phyloP scores from a whole-genome alignment of 2,329 filamentous ascomycete genomes.

The Cylindrodendrum hubeiense region DNA sequence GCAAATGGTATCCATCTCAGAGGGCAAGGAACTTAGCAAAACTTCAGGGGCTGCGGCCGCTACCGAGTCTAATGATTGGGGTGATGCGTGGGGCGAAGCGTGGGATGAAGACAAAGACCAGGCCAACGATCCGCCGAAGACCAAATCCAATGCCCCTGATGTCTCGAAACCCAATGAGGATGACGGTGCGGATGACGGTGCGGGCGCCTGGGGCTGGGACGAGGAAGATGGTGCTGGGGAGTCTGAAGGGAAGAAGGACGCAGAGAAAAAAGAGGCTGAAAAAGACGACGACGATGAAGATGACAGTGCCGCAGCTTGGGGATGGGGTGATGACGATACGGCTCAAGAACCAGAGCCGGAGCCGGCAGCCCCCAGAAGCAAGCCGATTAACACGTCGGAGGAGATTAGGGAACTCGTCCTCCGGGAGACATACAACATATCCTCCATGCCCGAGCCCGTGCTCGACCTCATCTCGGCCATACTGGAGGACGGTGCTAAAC shows the following conservation, averaged over 20 bases:
- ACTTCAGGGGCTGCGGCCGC: conserved; percentile 62
- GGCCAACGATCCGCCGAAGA: conserved; percentile 39
- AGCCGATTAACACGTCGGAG: conserved; percentile 38
- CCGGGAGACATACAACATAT: conserved; percentile 89
- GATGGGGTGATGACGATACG: conserved; percentile 81
- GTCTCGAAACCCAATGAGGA: conserved; percentile 48
- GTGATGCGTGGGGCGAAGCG: conserved; percentile 80
- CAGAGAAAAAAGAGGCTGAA: conserved; percentile 33
- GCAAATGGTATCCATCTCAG: conserved; percentile 76
- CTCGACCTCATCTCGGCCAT: conserved; percentile 73
- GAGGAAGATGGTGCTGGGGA: conserved; percentile 64
- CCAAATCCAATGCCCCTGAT: conserved; percentile 32
- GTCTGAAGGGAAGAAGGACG: conserved; percentile 27
- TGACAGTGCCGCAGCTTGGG: conserved; percentile 78
- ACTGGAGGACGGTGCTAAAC: conserved; percentile 69
- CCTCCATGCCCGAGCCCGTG: conserved; percentile 85
- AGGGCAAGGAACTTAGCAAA: conserved; percentile 72
- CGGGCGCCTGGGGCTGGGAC: conserved; percentile 88
- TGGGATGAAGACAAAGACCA: conserved; percentile 80
- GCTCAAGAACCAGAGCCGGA: conserved; percentile 39
- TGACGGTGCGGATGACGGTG: conserved; percentile 66
- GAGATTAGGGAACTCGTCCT: conserved; percentile 77
- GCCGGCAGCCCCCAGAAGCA: conserved; percentile 22
- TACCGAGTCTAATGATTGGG: conserved; percentile 74
- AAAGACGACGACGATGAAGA: conserved; percentile 54